Conservation (phyloP, 208 protist genomes). For the Leishmania mexicana region DNA sequence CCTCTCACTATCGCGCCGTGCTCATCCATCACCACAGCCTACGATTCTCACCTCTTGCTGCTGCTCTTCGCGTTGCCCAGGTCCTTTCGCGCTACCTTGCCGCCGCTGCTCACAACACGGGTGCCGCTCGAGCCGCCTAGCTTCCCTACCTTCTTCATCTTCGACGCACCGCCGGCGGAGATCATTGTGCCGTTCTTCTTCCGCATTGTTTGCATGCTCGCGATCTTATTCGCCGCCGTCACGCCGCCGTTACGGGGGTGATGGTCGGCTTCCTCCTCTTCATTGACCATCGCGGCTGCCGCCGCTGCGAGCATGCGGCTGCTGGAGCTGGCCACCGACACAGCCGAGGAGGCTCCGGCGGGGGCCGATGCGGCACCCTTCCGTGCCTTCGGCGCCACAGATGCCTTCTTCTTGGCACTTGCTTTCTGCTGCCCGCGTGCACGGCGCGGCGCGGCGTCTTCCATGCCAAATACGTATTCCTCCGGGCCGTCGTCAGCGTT, state of each 20-base stretch:
- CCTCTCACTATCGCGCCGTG: not conserved
- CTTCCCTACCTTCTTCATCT: constrained; percentile 50
- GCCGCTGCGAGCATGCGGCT: not conserved
- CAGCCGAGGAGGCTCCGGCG: not conserved
- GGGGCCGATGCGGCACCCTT: constrained; percentile 5
- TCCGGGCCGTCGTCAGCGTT: constrained; percentile 50
- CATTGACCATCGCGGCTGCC: not conserved
- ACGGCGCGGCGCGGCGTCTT: constrained; percentile 45
- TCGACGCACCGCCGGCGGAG: constrained; percentile 28
- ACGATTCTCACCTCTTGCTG: constrained; percentile 4
- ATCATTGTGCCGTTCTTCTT: constrained; percentile 29
- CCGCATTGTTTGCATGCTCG: constrained; percentile 31
- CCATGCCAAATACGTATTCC: constrained; percentile 73
- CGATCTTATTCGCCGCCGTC: constrained; percentile 23
- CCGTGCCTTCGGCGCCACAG: constrained; percentile 3
- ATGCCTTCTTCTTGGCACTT: constrained; percentile 13
- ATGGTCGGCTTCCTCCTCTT: constrained; percentile 7
- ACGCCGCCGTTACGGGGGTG: not conserved
- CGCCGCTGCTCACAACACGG: constrained; percentile 42
- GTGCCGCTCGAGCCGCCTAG: constrained; percentile 19
- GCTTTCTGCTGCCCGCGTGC: constrained; percentile 1
- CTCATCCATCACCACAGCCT: not conserved
- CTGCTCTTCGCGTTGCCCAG: constrained; percentile 17
- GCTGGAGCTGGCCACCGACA: not conserved
- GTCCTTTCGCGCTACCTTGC: constrained; percentile 37